phyloP scores from a whole-genome alignment of 2,329 filamentous ascomycete species.

The Sporothrix sp. region DNA sequence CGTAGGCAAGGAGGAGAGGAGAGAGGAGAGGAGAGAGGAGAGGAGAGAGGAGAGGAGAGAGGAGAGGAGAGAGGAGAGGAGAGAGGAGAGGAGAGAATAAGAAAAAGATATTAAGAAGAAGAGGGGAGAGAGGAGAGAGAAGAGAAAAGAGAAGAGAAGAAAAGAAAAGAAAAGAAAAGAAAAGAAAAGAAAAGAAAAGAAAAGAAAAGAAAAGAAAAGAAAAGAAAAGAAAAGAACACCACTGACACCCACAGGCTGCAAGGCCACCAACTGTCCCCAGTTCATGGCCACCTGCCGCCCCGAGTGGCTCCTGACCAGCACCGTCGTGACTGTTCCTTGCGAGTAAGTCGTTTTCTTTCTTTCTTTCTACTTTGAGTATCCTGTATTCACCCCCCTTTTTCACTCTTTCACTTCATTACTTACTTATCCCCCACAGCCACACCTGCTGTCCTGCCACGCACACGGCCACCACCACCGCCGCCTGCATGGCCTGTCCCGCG shows the following conservation, averaged over 20 bases:
- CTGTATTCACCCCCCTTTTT: too few species aligned
- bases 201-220: neutral
- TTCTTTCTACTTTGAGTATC: neutral
- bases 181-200: neutral
- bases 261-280: neutral
- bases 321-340: neutral
- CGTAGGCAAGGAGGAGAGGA: too few species aligned
- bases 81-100: too few species aligned
- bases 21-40: too few species aligned
- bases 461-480: neutral
- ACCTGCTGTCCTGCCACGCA: neutral
- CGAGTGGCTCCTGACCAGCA: neutral
- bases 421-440: neutral
- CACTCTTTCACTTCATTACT: neutral
- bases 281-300: neutral
- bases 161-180: neutral
- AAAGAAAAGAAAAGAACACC: too few species aligned
- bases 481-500: neutral
- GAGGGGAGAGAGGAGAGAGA: neutral
- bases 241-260: neutral
- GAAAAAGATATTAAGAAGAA: too few species aligned
- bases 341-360: neutral
- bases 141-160: neutral
- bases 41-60: too few species aligned
- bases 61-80: too few species aligned